These are phyloP conservation scores for Rhytidiadelphus loreus DNA, from an alignment of 225 moss, liverwort and hornwort genomes.

Conservation along the genomic window DNA sequence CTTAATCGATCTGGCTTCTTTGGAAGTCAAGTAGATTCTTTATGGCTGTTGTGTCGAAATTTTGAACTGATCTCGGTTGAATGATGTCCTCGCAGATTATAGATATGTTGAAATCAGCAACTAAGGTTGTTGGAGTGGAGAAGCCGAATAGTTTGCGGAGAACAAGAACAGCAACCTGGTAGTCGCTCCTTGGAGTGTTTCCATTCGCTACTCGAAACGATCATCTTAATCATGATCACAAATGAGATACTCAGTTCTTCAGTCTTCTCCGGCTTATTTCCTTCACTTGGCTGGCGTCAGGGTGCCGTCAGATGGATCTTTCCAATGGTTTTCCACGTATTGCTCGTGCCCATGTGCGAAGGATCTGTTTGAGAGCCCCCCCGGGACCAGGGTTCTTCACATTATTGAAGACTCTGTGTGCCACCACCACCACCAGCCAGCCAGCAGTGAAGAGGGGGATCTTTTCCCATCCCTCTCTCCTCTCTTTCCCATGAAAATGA, in stretches of 20 bases:
- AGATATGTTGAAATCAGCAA: constrained; percentile 22
- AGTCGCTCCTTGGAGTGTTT: neutral
- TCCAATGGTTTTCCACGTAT: neutral
- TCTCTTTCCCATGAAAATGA: neutral
- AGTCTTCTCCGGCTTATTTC: neutral
- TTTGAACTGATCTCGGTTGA: neutral
- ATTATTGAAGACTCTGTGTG: constrained; percentile 2
- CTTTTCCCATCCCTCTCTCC: neutral
- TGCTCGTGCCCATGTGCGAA: constrained; percentile 1
- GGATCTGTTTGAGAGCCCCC: neutral
- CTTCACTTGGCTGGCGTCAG: neutral
- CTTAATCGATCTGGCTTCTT: neutral
- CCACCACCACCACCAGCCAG: neutral
- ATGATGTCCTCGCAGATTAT: constrained; percentile 31
- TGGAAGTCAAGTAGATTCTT: neutral
- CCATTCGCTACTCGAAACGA: neutral
- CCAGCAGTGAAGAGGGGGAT: neutral
- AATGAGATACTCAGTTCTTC: constrained; percentile 10
- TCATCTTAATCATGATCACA: constrained; percentile 6
- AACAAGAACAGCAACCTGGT: constrained; percentile 56
- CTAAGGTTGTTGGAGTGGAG: constrained; percentile 8
- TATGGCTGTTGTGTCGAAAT: too few relatives aligned
- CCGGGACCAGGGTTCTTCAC: neutral
- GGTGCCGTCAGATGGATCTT: neutral
- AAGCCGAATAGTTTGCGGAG: constrained; percentile 33